Evolutionary conservation across 805 yeast species (phyloP), one percentile per base, ranked within the genome.

Genomic region (Metschnikowia colocasiae): DNA sequence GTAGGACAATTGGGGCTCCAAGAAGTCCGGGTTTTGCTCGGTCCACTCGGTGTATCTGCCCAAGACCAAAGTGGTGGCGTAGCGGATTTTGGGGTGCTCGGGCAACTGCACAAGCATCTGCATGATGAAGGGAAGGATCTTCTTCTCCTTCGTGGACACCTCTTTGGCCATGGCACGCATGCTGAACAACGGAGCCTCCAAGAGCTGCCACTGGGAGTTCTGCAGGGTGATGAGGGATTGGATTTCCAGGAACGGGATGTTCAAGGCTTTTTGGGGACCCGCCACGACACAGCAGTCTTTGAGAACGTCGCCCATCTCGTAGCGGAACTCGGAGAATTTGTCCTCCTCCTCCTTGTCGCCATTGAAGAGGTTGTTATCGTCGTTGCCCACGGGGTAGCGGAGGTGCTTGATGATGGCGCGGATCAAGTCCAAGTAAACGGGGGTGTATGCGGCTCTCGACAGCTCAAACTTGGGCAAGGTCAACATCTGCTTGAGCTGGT

Each of bases 31-130:
- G 65, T 94, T 95, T 55, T 81, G 77, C 3, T 90, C 73, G 0
- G 98, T 88, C 97, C 99, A 94, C 67, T 86, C 89, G 1, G 98
- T 87, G 64, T 94, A 94, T 58, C 99, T 76, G n/a, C 99, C 98
- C 34, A 94, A 70, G 1, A 94, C 96, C 59, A 94, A 74, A 0
- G 96, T 89, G 1, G 96, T 90, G 6, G 98, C 95, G 61, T 92
- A 94, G 63, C 96, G 77, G 43, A 94, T 81, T 61, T 88, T 87
- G 18, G 85, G 82, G 59, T 88, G 90, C 55, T 87, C 92, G 0
- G 97, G 96, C 46, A 88, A 69, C 59, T 77, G 82, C 27, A 82
- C 76, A 30, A 87, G 69, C 51, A 75, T 65, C 38, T 79, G 75
- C 95, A 87, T 80, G 53, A 91, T 81, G 48, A 81, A 78, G 1